Base-by-base conservation (phyloP, 495 filamentous ascomycete species). In the Aspergillus bertholletiae region DNA sequence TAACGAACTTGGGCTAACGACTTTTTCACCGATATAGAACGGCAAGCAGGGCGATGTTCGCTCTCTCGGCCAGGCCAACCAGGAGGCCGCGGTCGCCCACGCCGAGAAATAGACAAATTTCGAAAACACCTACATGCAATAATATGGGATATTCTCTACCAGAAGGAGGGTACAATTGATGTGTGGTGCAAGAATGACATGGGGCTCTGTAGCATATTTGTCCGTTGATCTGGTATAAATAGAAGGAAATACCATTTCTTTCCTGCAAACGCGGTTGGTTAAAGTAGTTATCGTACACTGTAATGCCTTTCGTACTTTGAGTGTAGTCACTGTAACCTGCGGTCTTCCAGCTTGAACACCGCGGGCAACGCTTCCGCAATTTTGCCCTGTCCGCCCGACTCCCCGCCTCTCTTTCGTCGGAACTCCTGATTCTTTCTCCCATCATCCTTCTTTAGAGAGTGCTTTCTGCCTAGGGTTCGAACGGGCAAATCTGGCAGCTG, bases 1-100 rank as follows among this genome's bases (percentile, higher is more conserved):
- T 49, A 35, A 12, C 56, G 28, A 18, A 46, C 22, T 43, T 55
- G 34, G 44, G 49, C 70, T 72, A 57, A 70, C 56, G 35, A 54
- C 9, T 50, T 34, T 56, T 13, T 51, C 54, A 48, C 45, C 60
- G 53, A 53, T 56, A 74, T 69, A 98, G 94, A 88, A 89, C 78
- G 95, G 94, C 79, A 97, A 97, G 83, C 92, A 96, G 79, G 88
- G 92, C 74, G 93, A 96, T 22, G 71, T 79, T 67, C 88, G 87
- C 78, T 84, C 76, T 65, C 71, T 97, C 51, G 85, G 81, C 55
- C 74, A 83, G 27, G 90, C 84, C 71, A 93, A 94, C 70, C 78
- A 80, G 55, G 78, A 76, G 45, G 78, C 85, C 18, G 73, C 82
- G 62, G 81, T 76, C 49, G 77, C 66, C 54, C 59, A 73, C 46